phyloP scores from a whole-genome alignment of 1,284 basidiomycete genomes.

The Sanguinoderma infundibulare region DNA sequence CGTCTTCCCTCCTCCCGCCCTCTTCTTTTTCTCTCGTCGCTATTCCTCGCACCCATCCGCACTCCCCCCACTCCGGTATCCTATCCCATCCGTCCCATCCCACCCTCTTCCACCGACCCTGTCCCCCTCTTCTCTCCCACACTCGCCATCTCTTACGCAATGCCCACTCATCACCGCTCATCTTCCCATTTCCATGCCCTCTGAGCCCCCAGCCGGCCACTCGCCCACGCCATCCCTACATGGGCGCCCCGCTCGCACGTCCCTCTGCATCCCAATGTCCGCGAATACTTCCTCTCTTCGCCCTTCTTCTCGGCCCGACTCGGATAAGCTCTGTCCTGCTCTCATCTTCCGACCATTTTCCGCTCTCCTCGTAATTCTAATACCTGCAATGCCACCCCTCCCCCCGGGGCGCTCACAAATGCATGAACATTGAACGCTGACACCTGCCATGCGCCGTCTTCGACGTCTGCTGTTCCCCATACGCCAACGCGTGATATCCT shows the following conservation, averaged over 20 bases:
- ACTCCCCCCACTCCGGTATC: background rate
- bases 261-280: background rate
- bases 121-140: background rate
- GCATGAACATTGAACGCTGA: too few species aligned
- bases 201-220: too few species aligned
- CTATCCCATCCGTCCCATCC: background rate
- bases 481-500: too few species aligned
- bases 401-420: too few species aligned
- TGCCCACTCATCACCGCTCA: too few species aligned
- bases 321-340: background rate
- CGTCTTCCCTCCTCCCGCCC: background rate
- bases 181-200: too few species aligned
- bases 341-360: background rate
- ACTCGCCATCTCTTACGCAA: too few species aligned
- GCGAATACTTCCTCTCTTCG: background rate
- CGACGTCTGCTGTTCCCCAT: too few species aligned
- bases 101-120: background rate
- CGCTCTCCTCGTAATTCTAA: too few species aligned
- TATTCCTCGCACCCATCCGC: background rate
- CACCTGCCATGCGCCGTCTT: too few species aligned
- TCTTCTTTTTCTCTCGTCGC: too few species aligned
- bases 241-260: background rate
- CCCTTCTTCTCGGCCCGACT: background rate
- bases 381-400: too few species aligned
- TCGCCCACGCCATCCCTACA: background rate